phyloP scores from a whole-genome alignment of 2,329 filamentous ascomycete genomes.

The Alternaria rosae region DNA sequence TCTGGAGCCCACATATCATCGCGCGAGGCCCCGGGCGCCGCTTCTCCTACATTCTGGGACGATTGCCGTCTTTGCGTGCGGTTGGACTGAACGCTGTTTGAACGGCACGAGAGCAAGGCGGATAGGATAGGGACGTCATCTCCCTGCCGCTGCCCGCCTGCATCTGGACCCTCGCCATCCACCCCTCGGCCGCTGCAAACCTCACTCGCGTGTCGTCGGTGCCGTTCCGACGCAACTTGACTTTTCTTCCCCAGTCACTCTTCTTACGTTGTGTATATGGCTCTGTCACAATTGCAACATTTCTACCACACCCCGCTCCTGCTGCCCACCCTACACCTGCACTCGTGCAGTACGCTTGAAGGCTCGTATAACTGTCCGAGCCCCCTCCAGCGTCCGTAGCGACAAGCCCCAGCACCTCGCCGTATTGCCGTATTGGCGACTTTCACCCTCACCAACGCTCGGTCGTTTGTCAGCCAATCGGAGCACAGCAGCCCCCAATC shows the following conservation, averaged over 20 bases:
- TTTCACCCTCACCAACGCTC: slow-evolving; percentile 6
- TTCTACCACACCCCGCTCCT: slow-evolving; percentile 25
- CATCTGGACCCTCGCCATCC: background rate
- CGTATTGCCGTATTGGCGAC: slow-evolving; percentile 12
- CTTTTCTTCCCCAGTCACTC: background rate
- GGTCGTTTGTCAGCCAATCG: slow-evolving; percentile 13
- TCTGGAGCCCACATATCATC: slow-evolving; percentile 22
- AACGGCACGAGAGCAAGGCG: background rate
- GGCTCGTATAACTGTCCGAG: slow-evolving; percentile 44
- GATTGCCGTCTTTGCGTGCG: background rate
- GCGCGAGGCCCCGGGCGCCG: slow-evolving; percentile 7
- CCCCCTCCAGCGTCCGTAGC: slow-evolving; percentile 46
- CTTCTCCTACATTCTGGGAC: slow-evolving; percentile 1
- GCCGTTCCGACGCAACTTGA: background rate
- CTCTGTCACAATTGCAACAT: slow-evolving; percentile 35
- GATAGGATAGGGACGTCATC: slow-evolving; percentile 13
- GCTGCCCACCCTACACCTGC: slow-evolving; percentile 28
- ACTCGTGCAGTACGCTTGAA: slow-evolving; percentile 30
- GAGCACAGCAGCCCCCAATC: slow-evolving; percentile 10
- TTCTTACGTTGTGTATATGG: slow-evolving; percentile 40
- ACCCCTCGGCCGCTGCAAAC: background rate
- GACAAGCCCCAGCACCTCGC: slow-evolving; percentile 11
- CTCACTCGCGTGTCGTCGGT: slow-evolving; percentile 3
- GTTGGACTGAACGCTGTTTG: background rate
- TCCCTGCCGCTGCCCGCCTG: slow-evolving; percentile 3